These are phyloP conservation scores for Yarrowia yakushimensis DNA, from an alignment of 805 yeast species.

Conservation along the genomic window DNA sequence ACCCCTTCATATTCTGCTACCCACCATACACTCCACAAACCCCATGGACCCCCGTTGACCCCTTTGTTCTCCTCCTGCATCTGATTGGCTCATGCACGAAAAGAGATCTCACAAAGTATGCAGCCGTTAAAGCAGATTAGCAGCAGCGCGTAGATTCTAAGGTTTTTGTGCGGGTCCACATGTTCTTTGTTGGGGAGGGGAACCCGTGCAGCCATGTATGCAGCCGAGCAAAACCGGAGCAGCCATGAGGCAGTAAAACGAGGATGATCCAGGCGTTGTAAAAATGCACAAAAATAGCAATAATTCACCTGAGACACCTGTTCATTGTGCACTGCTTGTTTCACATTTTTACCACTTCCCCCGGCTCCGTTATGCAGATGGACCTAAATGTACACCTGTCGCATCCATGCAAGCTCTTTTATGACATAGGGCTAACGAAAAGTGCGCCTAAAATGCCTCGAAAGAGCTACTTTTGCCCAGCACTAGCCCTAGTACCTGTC, in stretches of 20 bases:
- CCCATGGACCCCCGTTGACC: no score
- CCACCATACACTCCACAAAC: background rate
- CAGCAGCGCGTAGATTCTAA: slow-evolving; percentile 8
- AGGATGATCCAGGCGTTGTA: background rate
- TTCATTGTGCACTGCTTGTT: background rate
- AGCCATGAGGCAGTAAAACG: background rate
- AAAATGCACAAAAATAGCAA: background rate
- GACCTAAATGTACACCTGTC: background rate
- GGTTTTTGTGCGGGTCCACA: slow-evolving; percentile 4
- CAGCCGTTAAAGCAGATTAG: slow-evolving; percentile 17
- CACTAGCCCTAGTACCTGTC: no score
- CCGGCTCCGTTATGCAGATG: no score
- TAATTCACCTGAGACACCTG: background rate
- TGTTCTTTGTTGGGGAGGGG: background rate
- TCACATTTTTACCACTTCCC: background rate
- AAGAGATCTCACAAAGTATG: background rate
- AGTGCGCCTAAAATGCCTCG: no score
- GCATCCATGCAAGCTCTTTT: background rate
- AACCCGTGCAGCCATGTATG: slow-evolving; percentile 1
- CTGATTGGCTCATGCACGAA: background rate
- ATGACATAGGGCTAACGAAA: no score
- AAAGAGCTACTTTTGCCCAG: no score
- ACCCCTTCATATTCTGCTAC: no score
- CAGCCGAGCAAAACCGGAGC: slow-evolving; percentile 6
- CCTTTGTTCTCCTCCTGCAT: background rate